Evolutionary conservation across 257 asterid species (phyloP).

Genomic region (Nicotiana noctiflora): DNA sequence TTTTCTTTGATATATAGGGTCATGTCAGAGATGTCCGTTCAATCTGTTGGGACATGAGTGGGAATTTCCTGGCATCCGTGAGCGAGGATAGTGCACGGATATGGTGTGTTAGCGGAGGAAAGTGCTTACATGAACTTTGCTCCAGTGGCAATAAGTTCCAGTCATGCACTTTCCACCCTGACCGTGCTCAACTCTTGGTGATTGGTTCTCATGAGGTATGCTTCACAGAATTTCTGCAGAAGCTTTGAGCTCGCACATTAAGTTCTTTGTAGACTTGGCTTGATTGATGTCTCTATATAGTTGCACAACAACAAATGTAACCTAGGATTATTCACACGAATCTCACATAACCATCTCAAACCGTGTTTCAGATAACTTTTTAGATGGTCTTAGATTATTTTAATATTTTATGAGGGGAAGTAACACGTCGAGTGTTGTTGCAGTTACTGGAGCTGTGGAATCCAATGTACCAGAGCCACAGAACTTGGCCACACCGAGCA

Average conservation of each 20-base stretch:
- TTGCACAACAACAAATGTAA: too few relatives aligned
- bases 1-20: slow-evolving; percentile 24
- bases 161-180: slow-evolving; percentile 44
- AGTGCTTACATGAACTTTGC: slow-evolving; percentile 21
- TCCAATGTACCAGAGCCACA: too few relatives aligned
- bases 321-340: too few relatives aligned
- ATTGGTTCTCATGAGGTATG: slow-evolving; percentile 42
- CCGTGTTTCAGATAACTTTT: too few relatives aligned
- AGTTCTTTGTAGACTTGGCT: not conserved
- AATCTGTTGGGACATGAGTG: slow-evolving; percentile 35
- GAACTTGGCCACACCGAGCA: too few relatives aligned
- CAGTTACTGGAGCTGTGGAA: too few relatives aligned
- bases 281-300: not conserved
- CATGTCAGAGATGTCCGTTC: slow-evolving; percentile 32
- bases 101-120: slow-evolving; percentile 31
- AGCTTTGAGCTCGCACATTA: not conserved
- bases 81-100: slow-evolving; percentile 40
- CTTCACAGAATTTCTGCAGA: not conserved
- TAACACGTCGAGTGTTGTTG: too few relatives aligned
- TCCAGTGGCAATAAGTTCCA: slow-evolving; percentile 27
- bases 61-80: slow-evolving; percentile 33
- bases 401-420: too few relatives aligned
- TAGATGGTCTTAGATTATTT: too few relatives aligned
- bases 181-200: slow-evolving; percentile 24
- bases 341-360: too few relatives aligned